Evolutionary conservation across 1,139 yeast species (phyloP).

Genomic region (Yamadazyma atmosphaerica): DNA sequence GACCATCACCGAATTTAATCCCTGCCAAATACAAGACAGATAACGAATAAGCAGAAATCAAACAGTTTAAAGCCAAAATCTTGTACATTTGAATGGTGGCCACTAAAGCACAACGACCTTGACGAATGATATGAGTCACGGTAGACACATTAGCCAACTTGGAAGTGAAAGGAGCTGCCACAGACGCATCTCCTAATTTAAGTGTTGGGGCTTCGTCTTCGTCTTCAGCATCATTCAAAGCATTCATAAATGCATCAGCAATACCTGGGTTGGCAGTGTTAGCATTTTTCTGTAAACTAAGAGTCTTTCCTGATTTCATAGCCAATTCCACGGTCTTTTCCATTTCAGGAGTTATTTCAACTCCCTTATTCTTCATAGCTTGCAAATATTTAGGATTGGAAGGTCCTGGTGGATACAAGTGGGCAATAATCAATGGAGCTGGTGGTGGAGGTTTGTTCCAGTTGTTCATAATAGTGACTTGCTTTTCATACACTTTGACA

Average conservation of each 20-base stretch:
- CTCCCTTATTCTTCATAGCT: conserved; percentile 84
- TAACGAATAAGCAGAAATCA: conserved; percentile 93
- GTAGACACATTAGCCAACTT: conserved; percentile 90
- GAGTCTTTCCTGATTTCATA: conserved; percentile 32
- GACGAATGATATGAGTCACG: conserved; percentile 91
- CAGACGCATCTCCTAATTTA: conserved; percentile 97
- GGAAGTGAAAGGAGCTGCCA: conserved; percentile 98
- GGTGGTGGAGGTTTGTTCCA: conserved; percentile 90
- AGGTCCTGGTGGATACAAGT: conserved; percentile 95
- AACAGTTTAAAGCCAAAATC: conserved; percentile 92
- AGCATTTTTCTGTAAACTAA: conserved; percentile 29
- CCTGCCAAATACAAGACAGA: conserved; percentile 96
- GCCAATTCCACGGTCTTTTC: conserved; percentile 56
- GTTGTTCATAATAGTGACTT: conserved; percentile 68
- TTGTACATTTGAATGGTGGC: conserved; percentile 99
- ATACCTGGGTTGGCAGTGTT: conserved; percentile 38
- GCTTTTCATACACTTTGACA: conserved; percentile 78
- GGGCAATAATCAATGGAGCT: conserved; percentile 86
- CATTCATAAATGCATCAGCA: conserved; percentile 73
- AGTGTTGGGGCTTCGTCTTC: conserved; percentile 89
- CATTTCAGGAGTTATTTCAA: conserved; percentile 68
- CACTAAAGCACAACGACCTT: conserved; percentile 97
- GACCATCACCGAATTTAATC: conserved; percentile 97
- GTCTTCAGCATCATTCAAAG: conserved; percentile 68
- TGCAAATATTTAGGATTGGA: conserved; percentile 82